Evolutionary conservation across 495 filamentous ascomycete species (phyloP).

Genomic region (Niebla homalea): DNA sequence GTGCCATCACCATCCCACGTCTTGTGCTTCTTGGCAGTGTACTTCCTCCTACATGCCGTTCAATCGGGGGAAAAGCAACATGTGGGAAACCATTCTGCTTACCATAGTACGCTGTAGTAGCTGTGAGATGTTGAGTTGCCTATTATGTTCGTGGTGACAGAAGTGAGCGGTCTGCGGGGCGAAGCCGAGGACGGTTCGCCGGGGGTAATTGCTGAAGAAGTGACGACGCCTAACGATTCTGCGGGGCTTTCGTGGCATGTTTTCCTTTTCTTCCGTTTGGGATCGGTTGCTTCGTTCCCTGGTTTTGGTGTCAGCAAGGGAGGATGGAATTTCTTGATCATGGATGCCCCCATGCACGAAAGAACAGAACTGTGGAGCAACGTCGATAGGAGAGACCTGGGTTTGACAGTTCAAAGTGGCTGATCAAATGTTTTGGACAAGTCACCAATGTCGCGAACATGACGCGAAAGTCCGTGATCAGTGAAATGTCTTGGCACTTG

Average conservation of each 20-base stretch:
- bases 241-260: neutral
- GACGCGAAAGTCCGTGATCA: too few relatives aligned
- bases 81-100: neutral
- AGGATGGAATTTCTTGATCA: neutral
- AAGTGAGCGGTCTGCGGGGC: neutral
- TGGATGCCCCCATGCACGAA: too few relatives aligned
- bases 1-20: slow-evolving; percentile 81
- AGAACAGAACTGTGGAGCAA: too few relatives aligned
- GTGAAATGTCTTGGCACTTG: too few relatives aligned
- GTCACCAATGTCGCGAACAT: too few relatives aligned
- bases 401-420: too few relatives aligned
- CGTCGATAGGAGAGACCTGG: too few relatives aligned
- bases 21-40: slow-evolving; percentile 68
- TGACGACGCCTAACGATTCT: too few relatives aligned
- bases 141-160: too few relatives aligned
- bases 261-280: neutral
- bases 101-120: slow-evolving; percentile 62
- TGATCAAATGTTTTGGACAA: too few relatives aligned
- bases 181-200: neutral
- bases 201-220: too few relatives aligned
- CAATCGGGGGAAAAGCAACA: neutral
- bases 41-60: slow-evolving; percentile 46
- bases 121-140: neutral
- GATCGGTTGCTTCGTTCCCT: too few relatives aligned
- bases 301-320: neutral